Evolutionary conservation across 371 early-diverging fungal species (phyloP), one percentile per base, ranked within the genome.

Genomic region (Nematocida sp.): DNA sequence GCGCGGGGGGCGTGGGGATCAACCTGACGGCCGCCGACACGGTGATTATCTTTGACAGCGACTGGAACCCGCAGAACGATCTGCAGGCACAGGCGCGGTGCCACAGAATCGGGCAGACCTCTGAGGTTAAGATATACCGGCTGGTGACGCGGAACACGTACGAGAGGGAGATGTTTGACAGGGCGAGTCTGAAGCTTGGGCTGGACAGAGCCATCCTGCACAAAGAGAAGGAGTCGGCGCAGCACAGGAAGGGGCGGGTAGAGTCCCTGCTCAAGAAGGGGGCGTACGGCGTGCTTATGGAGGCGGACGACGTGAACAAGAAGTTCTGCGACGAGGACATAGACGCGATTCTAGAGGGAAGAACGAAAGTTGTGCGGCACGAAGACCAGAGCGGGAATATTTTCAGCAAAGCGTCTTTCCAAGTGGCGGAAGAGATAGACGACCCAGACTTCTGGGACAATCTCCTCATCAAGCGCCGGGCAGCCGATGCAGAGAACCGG

Each of bases 381-480:
- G 84, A 84, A 25, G 81, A 77, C 41, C 83, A 80, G 40, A 77
- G 55, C 23, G 67, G 70, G 25, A 86, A 85, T 2, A 87, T 91
- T 21, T 95, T 93, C 84, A 90, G 91, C 40, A 95, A 93, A 80
- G 94, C 95, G 0, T 88, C 91, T 0, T 95, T 95, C 70, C 87
- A 88, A 15, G 84, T 89, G 23, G 85, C 85, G 49, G 83, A 83
- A 64, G 92, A 92, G 57, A 84, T 95, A 2, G 89, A 95, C 64
- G 95, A 95, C 81, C 94, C 95, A 1, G 86, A 91, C 65, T 95
- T 95, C 82, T 95, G 95, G 95, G 92, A 92, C 77, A 93, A 92
- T 81, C 88, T 92, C 84, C 91, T 93, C 1, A 57, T 37, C 29
- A 79, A 80, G 48, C 78, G 78, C 49, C 76, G 79, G 41, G 70